A percentile compares a stretch with the other conserved stretches of the same genome.
Evolutionary conservation across 2,329 filamentous ascomycete species (phyloP).

Genomic region (Orbilia blumenaviensis): DNA sequence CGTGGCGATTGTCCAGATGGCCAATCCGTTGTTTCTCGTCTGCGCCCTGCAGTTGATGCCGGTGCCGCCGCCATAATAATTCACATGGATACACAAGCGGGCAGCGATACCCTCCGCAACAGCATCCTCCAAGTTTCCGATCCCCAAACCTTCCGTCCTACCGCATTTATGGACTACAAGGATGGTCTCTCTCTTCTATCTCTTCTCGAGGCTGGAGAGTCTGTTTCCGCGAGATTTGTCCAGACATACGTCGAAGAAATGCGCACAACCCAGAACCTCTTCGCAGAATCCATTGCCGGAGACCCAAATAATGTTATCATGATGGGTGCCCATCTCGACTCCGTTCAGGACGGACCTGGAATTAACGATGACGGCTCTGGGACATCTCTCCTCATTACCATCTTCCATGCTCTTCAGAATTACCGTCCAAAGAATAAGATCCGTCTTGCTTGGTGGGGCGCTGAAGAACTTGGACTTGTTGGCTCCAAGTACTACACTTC

Average conservation of each 20-base stretch:
- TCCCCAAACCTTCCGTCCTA: slow-evolving; percentile 60
- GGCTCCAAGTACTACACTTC: slow-evolving; percentile 59
- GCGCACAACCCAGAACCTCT: slow-evolving; percentile 56
- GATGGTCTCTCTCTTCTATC: slow-evolving; percentile 63
- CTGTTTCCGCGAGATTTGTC: slow-evolving; percentile 62
- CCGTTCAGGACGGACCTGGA: slow-evolving; percentile 59
- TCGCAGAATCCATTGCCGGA: slow-evolving; percentile 12
- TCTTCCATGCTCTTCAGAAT: slow-evolving; percentile 53
- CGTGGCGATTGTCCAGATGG: slow-evolving; percentile 61
- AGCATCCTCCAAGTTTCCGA: slow-evolving; percentile 62
- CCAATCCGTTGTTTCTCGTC: slow-evolving; percentile 61
- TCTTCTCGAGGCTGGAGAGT: slow-evolving; percentile 62
- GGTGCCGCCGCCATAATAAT: slow-evolving; percentile 63
- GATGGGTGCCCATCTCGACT: slow-evolving; percentile 59
- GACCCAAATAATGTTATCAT: slow-evolving; percentile 37
- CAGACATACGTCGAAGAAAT: slow-evolving; percentile 61
- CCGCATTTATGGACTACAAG: slow-evolving; percentile 62
- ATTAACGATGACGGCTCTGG: slow-evolving; percentile 60
- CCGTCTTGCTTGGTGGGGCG: slow-evolving; percentile 60
- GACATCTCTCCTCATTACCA: slow-evolving; percentile 58
- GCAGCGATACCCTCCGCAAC: slow-evolving; percentile 58
- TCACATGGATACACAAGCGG: slow-evolving; percentile 60
- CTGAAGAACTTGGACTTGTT: slow-evolving; percentile 57
- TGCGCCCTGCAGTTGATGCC: slow-evolving; percentile 62
- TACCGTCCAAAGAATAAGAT: slow-evolving; percentile 58